Base-by-base conservation (phyloP, 2,329 filamentous ascomycete species). In the Emericellopsis atlantica region DNA sequence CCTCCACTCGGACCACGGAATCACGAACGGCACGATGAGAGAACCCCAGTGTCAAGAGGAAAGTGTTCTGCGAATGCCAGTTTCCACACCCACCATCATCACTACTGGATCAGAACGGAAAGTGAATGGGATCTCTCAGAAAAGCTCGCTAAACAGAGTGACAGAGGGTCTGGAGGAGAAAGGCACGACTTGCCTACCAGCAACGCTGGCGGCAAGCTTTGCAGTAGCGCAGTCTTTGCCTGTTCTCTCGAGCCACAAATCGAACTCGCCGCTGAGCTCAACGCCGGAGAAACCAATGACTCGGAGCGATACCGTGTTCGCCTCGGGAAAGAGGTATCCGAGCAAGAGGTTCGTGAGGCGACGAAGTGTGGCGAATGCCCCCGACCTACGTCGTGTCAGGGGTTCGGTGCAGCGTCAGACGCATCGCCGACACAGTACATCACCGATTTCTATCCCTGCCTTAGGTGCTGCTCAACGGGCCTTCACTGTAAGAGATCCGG, bases 11-110 rank as follows among this genome's bases (percentile, higher is more conserved):
- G 46, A 47, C 23, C 37, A 43, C 36, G 44, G 41, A 6, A 51
- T 53, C 53, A 46, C 44, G 41, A 44, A 51, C 35, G 48, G 41
- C 22, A 42, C 47, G 16, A 47, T 52, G 15, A 43, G 38, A 41
- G 48, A 50, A 40, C 51, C 49, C 40, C 47, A 38, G 33, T 45
- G 44, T 39, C 54, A 46, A 37, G 41, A 40, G 41, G 41, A 47
- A 39, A 41, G 51, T 39, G 44, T 43, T 41, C 48, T 39, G 48
- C 46, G 16, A 32, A 50, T 45, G 50, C 70, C 47, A 75, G 73
- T 49, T 48, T 75, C 43, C 74, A 78, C 53, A 74, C 68, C 47
- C 74, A 79, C 49, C 72, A 79, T 49, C 74, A 78, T 54, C 74
- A 78, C 59, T 78, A 77, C 61, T 77, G 74, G 74, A 45, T 68